A percentile compares a stretch with the other conserved stretches of the same genome.
Evolutionary conservation across 202 grass and related monocot genomes (phyloP).

Genomic region (Musa balbisiana): DNA sequence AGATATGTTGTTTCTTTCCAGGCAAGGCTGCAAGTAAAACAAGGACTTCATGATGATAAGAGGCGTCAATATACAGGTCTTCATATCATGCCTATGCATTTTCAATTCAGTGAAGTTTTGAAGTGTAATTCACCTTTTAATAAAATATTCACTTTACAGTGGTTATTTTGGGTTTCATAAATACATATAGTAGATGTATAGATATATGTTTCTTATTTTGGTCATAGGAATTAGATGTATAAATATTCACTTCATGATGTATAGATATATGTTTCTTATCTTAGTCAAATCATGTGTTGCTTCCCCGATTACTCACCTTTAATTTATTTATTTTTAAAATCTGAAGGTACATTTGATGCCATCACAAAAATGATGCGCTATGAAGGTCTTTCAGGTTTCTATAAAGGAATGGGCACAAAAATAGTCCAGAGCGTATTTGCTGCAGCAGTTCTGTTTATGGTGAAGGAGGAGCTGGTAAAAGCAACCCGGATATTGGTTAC

Average conservation of each 20-base stretch:
- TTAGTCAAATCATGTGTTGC: not conserved
- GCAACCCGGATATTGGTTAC: constrained; percentile 65
- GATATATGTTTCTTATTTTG: too few relatives aligned
- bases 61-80: constrained; percentile 78
- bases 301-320: not conserved
- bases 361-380: constrained; percentile 68
- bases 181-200: too few relatives aligned
- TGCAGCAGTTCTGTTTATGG: constrained; percentile 91
- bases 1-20: constrained; percentile 27
- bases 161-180: too few relatives aligned
- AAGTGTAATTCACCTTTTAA: too few relatives aligned
- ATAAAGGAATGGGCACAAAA: constrained; percentile 98
- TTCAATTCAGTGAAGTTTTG: too few relatives aligned
- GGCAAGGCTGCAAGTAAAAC: constrained; percentile 76
- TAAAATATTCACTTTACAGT: too few relatives aligned
- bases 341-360: constrained; percentile 80
- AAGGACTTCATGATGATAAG: constrained; percentile 46
- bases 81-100: too few relatives aligned
- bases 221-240: too few relatives aligned
- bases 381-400: constrained; percentile 61
- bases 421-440: constrained; percentile 95
- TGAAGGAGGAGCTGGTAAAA: constrained; percentile 94
- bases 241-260: too few relatives aligned
- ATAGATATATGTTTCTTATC: not conserved
- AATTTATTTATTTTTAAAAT: not conserved